These are phyloP conservation scores for Trichoderma sp. DNA, from an alignment of 2,329 filamentous ascomycete genomes.

Conservation along the genomic window DNA sequence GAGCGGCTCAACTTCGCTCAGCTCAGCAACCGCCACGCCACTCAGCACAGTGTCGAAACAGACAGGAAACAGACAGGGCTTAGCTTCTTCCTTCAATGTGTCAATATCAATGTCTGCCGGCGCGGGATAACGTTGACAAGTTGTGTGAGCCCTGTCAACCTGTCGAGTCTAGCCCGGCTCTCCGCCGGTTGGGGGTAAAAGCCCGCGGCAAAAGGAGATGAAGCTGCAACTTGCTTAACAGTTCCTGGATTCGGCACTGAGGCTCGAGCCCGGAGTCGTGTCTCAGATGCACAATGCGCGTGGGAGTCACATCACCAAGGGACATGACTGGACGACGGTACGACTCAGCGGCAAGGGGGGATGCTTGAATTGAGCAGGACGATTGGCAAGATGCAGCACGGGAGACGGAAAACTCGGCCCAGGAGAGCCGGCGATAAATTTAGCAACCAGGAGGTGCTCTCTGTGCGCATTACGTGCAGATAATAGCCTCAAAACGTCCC, in stretches of 20 bases:
- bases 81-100: not conserved
- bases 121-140: not conserved
- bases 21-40: not conserved
- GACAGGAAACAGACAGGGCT: not conserved
- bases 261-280: not conserved
- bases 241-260: not conserved
- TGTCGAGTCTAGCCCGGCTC: not conserved
- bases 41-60: not conserved
- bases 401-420: not conserved
- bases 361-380: not conserved
- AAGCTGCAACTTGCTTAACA: not conserved
- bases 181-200: not conserved
- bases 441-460: not conserved
- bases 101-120: not conserved
- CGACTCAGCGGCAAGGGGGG: not conserved
- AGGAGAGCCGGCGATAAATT: conserved; percentile 3
- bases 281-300: not conserved
- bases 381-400: not conserved
- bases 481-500: not conserved
- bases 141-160: not conserved
- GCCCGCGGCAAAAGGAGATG: not conserved
- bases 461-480: not conserved
- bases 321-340: not conserved
- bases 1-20: not conserved
- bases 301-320: not conserved